These are phyloP conservation scores for Fusarium sp. DNA, from an alignment of 2,329 filamentous ascomycete genomes.

Conservation along the genomic window DNA sequence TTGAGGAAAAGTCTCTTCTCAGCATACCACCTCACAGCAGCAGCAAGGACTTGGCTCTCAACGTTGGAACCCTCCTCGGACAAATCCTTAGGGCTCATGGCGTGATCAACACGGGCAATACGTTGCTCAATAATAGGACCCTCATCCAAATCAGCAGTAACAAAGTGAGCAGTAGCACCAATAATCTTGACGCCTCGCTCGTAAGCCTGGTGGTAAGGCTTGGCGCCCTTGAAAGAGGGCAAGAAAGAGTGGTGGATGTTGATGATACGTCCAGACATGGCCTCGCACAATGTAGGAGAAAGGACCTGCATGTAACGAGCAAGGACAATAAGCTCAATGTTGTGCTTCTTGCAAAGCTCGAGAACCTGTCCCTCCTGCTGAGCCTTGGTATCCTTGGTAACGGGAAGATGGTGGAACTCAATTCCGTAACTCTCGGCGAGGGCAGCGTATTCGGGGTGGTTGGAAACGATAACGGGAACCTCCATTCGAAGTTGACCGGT, in stretches of 20 bases:
- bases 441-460: conserved; percentile 78
- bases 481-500: conserved; percentile 80
- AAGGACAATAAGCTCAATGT: conserved; percentile 82
- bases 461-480: conserved; percentile 82
- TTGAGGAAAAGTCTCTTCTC: conserved; percentile 84
- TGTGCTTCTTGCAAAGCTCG: conserved; percentile 74
- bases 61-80: conserved; percentile 86
- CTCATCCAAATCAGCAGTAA: conserved; percentile 86
- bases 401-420: conserved; percentile 83
- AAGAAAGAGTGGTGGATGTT: conserved; percentile 92
- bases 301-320: conserved; percentile 92
- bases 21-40: conserved; percentile 86
- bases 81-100: conserved; percentile 79
- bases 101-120: conserved; percentile 80
- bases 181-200: conserved; percentile 91
- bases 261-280: conserved; percentile 89
- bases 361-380: conserved; percentile 79
- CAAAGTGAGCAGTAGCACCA: conserved; percentile 86
- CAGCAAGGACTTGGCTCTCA: conserved; percentile 84
- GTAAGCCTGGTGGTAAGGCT: conserved; percentile 89
- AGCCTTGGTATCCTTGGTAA: conserved; percentile 81
- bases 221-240: conserved; percentile 88
- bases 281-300: conserved; percentile 77
- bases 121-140: conserved; percentile 91
- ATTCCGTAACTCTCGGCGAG: conserved; percentile 80